These are phyloP conservation scores for Ustilago tritici DNA, from an alignment of 1,284 basidiomycete species.

Conservation along the genomic window DNA sequence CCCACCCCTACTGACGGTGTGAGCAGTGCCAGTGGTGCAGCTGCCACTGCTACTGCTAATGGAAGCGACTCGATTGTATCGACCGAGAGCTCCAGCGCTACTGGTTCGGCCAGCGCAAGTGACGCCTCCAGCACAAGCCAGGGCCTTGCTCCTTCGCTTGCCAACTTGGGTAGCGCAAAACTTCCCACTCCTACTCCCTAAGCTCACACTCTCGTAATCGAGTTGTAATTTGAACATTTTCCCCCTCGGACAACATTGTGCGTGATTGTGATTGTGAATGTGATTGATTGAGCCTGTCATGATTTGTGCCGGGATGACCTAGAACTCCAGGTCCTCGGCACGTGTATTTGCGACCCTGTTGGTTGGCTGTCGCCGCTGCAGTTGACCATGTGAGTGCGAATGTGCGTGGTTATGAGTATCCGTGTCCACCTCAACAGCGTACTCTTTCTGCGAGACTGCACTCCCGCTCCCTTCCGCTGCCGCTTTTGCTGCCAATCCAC, in stretches of 20 bases:
- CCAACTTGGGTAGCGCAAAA: slow-evolving; percentile 15
- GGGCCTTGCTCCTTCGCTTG: slow-evolving; percentile 6
- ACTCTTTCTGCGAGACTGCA: slow-evolving; percentile 12
- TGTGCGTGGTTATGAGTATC: slow-evolving; percentile 7
- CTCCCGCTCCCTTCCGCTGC: not conserved
- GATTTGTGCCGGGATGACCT: not conserved
- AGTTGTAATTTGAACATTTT: not conserved
- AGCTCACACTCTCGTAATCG: not conserved
- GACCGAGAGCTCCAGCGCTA: not conserved
- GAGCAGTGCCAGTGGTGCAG: not conserved
- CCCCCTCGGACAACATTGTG: not conserved
- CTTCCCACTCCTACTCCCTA: slow-evolving; percentile 12
- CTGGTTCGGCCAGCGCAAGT: not conserved
- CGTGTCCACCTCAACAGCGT: slow-evolving; percentile 32
- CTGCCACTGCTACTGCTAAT: slow-evolving; percentile 16
- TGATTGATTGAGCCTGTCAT: not conserved
- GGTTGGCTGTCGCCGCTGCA: slow-evolving; percentile 1
- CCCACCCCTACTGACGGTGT: not conserved
- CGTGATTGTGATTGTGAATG: slow-evolving; percentile 2
- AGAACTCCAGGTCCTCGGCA: slow-evolving; percentile 40
- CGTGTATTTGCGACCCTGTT: slow-evolving; percentile 23
- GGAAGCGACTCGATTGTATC: slow-evolving; percentile 30
- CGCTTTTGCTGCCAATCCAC: slow-evolving; percentile 32
- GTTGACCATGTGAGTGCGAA: slow-evolving; percentile 7
- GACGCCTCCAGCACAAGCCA: not conserved